A percentile compares a stretch with the other conserved stretches of the same genome.
Evolutionary conservation across 1,284 basidiomycete species (phyloP).

Genomic region (Ceratobasidium sp.): DNA sequence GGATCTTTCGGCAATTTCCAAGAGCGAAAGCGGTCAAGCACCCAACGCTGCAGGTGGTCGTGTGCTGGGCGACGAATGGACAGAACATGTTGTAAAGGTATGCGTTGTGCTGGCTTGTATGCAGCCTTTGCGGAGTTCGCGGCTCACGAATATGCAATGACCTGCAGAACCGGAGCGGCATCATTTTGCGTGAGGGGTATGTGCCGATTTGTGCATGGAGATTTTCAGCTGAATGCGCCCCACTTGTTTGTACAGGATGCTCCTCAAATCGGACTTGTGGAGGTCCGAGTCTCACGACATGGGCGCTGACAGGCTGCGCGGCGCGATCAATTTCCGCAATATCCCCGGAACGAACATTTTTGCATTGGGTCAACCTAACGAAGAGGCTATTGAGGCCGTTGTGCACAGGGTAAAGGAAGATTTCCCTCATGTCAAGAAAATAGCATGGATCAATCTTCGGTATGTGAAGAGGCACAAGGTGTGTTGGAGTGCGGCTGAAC

Average conservation of each 20-base stretch:
- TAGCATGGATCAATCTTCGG: constrained; percentile 93
- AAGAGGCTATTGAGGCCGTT: constrained; percentile 89
- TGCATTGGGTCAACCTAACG: constrained; percentile 91
- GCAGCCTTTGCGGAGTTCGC: background rate
- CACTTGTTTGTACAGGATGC: constrained; percentile 64
- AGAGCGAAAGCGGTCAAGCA: constrained; percentile 58
- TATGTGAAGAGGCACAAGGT: constrained; percentile 58
- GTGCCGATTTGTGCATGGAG: constrained; percentile 51
- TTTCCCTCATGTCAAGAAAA: constrained; percentile 69
- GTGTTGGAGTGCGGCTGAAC: constrained; percentile 11
- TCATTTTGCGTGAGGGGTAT: constrained; percentile 88
- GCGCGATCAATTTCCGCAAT: constrained; percentile 94
- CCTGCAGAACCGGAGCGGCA: constrained; percentile 84
- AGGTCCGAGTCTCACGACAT: constrained; percentile 71
- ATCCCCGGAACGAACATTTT: constrained; percentile 88
- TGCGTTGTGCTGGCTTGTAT: constrained; percentile 45
- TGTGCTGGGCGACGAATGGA: constrained; percentile 93
- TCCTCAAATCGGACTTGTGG: constrained; percentile 95
- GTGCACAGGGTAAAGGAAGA: constrained; percentile 73
- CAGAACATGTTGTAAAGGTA: constrained; percentile 90
- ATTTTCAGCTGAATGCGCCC: constrained; percentile 19
- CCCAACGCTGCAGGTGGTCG: constrained; percentile 82
- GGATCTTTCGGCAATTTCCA: constrained; percentile 83
- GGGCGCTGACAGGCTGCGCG: constrained; percentile 75
- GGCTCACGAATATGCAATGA: constrained; percentile 24